A percentile compares a stretch with the other conserved stretches of the same genome.
These are phyloP conservation scores for Penicillium sp. DNA, from an alignment of 2,329 filamentous ascomycete species.

Conservation along the genomic window DNA sequence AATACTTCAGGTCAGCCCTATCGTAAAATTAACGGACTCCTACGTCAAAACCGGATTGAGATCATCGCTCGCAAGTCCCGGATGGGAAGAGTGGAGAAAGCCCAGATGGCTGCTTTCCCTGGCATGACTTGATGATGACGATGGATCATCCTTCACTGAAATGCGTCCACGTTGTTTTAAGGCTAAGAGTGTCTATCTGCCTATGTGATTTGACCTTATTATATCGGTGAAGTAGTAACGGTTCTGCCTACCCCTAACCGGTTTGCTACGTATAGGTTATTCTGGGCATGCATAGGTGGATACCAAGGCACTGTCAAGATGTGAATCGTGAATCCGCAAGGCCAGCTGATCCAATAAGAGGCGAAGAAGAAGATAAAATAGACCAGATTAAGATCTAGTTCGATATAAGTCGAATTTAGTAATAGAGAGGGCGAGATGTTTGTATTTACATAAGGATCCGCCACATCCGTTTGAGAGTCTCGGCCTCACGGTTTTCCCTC, in stretches of 20 bases:
- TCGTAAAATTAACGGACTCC: neutral
- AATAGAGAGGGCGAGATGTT: neutral
- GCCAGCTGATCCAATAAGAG: neutral
- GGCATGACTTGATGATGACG: neutral
- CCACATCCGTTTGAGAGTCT: conserved; percentile 9
- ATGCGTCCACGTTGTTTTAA: neutral
- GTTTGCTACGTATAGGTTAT: neutral
- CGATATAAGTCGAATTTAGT: neutral
- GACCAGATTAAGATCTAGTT: neutral
- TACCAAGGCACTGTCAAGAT: neutral
- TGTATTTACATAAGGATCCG: conserved; percentile 4
- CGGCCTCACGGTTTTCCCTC: conserved; percentile 8
- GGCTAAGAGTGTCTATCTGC: too few species aligned
- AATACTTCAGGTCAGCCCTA: neutral
- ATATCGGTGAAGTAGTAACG: neutral
- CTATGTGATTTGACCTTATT: neutral
- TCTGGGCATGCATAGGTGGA: neutral
- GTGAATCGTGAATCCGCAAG: neutral
- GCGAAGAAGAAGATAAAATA: neutral
- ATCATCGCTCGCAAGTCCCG: neutral
- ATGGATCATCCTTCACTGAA: neutral
- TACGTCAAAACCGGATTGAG: neutral
- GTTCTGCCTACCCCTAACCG: neutral
- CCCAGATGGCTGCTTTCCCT: neutral
- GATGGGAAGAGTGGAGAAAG: neutral